phyloP scores from a whole-genome alignment of 257 asterid genomes.

The Voacanga thouarsii region DNA sequence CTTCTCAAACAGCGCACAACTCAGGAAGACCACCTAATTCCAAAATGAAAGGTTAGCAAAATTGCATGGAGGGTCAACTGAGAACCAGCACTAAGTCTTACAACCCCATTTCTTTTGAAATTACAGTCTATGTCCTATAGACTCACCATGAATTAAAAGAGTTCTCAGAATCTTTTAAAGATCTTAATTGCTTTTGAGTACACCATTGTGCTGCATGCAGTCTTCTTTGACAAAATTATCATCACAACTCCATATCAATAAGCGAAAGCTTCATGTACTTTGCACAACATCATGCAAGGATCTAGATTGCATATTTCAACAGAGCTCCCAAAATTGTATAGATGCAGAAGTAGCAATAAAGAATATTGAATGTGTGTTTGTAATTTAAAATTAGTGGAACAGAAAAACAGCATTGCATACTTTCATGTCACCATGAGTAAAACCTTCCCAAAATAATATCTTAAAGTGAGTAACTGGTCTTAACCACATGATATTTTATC shows the following conservation, averaged over 20 bases:
- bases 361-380: not conserved
- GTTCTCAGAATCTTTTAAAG: not conserved
- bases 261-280: not conserved
- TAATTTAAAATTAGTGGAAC: not conserved
- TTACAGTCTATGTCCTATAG: not conserved
- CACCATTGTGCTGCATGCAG: not conserved
- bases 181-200: not conserved
- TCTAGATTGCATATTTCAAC: conserved; percentile 4
- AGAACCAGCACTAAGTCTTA: not conserved
- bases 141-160: not conserved
- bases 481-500: not conserved
- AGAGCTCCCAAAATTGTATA: not conserved
- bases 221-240: not conserved
- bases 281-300: not conserved
- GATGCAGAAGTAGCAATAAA: not conserved
- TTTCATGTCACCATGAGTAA: not conserved
- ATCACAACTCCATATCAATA: not conserved
- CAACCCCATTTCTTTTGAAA: not conserved
- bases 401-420: not conserved
- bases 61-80: not conserved
- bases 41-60: not conserved
- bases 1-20: not conserved
- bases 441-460: not conserved
- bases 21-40: not conserved
- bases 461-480: not conserved